Percentiles rank a stretch among this genome's conserved stretches.
phyloP scores from a whole-genome alignment of 2,329 filamentous ascomycete genomes.

The Hypomyces rosellus region DNA sequence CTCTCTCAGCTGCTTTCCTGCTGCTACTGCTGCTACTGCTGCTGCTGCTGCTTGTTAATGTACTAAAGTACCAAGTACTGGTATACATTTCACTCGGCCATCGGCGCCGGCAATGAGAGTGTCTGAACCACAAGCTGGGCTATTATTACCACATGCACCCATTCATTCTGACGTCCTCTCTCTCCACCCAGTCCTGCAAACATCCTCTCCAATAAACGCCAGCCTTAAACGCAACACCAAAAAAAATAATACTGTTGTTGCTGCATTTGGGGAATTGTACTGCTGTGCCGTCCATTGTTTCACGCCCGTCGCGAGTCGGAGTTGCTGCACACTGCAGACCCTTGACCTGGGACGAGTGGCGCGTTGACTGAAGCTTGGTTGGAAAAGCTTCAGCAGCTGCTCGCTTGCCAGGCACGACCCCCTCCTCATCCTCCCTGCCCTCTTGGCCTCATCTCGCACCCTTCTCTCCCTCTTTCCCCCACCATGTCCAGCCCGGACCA shows the following conservation, averaged over 20 bases:
- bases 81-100: no score
- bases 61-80: no score
- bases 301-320: neutral
- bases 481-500: slow-evolving; percentile 17
- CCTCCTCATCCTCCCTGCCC: neutral
- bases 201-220: no score
- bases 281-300: neutral
- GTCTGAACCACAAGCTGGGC: no score
- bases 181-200: neutral
- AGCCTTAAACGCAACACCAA: no score
- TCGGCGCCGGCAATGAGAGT: neutral
- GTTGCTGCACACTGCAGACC: neutral
- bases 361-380: slow-evolving; percentile 15
- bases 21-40: neutral
- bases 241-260: neutral
- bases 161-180: neutral
- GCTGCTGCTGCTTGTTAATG: no score
- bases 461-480: neutral
- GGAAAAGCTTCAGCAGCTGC: slow-evolving; percentile 15
- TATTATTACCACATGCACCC: no score
- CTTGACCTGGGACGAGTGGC: slow-evolving; percentile 15
- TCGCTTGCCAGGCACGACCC: slow-evolving; percentile 15
- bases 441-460: neutral
- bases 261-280: neutral
- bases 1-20: neutral